Base-by-base conservation (phyloP, 2,329 filamentous ascomycete species). In the Aspergillus sp. region DNA sequence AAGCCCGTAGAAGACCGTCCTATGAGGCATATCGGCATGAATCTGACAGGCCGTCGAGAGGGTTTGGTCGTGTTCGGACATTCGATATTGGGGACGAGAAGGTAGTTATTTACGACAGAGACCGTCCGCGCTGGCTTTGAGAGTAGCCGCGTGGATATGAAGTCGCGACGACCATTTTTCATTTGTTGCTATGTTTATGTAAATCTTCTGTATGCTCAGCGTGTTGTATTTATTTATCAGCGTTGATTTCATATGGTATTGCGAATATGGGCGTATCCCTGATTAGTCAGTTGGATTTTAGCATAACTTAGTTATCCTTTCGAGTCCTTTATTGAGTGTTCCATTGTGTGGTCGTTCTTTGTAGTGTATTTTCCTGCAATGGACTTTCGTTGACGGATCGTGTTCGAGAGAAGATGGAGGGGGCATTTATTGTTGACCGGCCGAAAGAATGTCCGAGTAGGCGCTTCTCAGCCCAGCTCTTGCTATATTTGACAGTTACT, bases 1-100 rank as follows among this genome's bases (percentile, higher is more conserved):
- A 56, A 35, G 52, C 50, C 15, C 49, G 53, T 13, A 43, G 44
- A 41, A 47, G 50, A 41, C 50, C 48, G 35, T 48, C 43, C 15
- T 44, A 45, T 19, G 55, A 49, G 25, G 39, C 32, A 25, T 42
- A 52, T 41, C 15, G 49, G 4, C 30, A 44, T 15, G 47, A 51
- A 4, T 35, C 53, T 17, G 43, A 43, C 33, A 39, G 44, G 25
- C 27, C 30, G 35, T 47, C 46, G 38, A 47, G 37, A 19, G 47
- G 47, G 39, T 47, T 44, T 41, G 49, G 51, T 23, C 30, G 38
- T 41, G 33, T 44, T 19, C 49, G 44, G 44, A 35, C 27, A 19
- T 48, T 37, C 15, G 37, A 23, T 22, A 44, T 42, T 12, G 44
- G 44, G 19, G 45, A 51, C 15, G 32, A 46, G 7, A 46, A 35